These are phyloP conservation scores for Teratosphaeria nubilosa DNA, from an alignment of 2,329 filamentous ascomycete genomes.

Conservation along the genomic window DNA sequence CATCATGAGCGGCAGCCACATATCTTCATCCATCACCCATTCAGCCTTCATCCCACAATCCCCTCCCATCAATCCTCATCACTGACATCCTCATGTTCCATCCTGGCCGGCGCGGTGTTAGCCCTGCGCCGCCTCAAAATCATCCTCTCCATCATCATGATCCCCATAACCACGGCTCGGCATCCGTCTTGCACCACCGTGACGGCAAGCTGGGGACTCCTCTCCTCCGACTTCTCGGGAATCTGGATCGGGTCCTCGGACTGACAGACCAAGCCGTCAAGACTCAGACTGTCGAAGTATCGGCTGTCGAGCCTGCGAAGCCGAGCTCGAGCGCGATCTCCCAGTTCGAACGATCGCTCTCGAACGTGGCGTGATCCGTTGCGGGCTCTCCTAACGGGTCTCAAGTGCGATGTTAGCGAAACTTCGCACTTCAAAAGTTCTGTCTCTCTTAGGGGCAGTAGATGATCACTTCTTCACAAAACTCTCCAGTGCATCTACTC, in stretches of 20 bases:
- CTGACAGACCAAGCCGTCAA: constrained; percentile 1
- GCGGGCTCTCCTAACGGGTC: constrained; percentile 1
- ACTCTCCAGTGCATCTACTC: constrained; percentile 19
- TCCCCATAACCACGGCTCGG: neutral
- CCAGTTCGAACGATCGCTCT: constrained; percentile 4
- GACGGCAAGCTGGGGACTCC: neutral
- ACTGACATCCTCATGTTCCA: constrained; percentile 2
- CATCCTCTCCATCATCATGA: neutral
- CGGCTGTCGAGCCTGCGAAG: constrained; percentile 4
- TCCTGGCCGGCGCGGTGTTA: constrained; percentile 8
- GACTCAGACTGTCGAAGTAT: constrained; percentile 1
- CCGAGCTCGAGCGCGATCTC: neutral
- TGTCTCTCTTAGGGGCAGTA: constrained; percentile 1
- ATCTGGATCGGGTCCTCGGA: neutral
- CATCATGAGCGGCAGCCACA: neutral
- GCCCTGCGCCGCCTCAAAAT: constrained; percentile 3
- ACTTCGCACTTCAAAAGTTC: neutral
- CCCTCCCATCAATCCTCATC: neutral
- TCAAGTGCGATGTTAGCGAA: constrained; percentile 2
- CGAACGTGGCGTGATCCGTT: constrained; percentile 3
- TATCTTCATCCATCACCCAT: neutral
- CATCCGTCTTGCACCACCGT: neutral
- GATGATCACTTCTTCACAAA: constrained; percentile 21
- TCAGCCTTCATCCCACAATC: neutral
- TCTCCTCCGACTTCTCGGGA: neutral